phyloP scores from a whole-genome alignment of 1,284 basidiomycete species.

The Microbotryum saponariae region DNA sequence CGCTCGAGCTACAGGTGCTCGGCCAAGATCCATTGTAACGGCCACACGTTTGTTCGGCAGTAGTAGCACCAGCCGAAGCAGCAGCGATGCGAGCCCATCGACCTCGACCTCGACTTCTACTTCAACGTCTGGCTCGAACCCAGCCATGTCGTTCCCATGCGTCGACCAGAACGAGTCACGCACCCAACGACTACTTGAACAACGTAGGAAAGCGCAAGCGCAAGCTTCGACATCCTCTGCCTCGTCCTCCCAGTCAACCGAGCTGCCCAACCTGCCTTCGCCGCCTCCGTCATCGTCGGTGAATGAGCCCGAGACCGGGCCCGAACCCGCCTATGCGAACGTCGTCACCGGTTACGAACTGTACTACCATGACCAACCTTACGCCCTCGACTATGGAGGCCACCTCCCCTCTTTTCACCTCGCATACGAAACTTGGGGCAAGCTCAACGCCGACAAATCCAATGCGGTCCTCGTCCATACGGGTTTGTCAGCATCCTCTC shows the following conservation, averaged over 20 bases:
- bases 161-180: constrained; percentile 35
- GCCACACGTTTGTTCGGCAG: background rate
- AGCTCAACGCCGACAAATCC: constrained; percentile 63
- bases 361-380: constrained; percentile 46
- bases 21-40: background rate
- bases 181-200: constrained; percentile 25
- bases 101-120: background rate
- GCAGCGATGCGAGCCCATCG: background rate
- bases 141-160: constrained; percentile 38
- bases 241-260: constrained; percentile 11
- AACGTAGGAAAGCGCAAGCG: constrained; percentile 12
- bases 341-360: constrained; percentile 42
- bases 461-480: constrained; percentile 97
- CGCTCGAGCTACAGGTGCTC: background rate
- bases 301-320: constrained; percentile 35
- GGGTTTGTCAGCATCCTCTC: constrained; percentile 87
- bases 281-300: constrained; percentile 10
- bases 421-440: constrained; percentile 98
- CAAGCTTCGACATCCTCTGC: constrained; percentile 3
- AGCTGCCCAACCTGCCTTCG: constrained; percentile 4
- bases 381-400: constrained; percentile 65
- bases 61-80: background rate
- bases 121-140: constrained; percentile 28
- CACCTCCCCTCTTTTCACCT: constrained; percentile 71
- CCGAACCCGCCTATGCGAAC: constrained; percentile 45